Percentiles rank a stretch among this genome's conserved stretches.
Evolutionary conservation across 768 basidiomycete species (phyloP).

Genomic region (Lactarius tabidus): DNA sequence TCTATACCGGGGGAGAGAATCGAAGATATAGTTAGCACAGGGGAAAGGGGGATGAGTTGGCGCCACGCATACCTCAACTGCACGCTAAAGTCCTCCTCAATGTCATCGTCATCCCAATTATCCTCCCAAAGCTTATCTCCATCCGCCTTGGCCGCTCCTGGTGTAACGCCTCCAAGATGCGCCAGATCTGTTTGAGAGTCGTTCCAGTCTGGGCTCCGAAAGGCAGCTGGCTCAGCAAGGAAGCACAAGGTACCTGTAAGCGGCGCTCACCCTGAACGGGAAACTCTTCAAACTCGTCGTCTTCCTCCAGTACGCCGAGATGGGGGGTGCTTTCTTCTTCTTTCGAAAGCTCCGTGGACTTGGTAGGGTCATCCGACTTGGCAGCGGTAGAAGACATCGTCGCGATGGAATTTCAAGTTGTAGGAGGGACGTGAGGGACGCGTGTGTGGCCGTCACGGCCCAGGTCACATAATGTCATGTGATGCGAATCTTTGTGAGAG

Average conservation of each 20-base stretch:
- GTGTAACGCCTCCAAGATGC: constrained; percentile 67
- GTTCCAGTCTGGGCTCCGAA: constrained; percentile 64
- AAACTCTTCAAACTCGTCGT: constrained; percentile 97
- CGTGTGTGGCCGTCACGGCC: not conserved
- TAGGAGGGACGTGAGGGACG: not conserved
- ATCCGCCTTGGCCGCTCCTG: constrained; percentile 71
- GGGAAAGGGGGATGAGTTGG: not conserved
- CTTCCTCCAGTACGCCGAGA: constrained; percentile 90
- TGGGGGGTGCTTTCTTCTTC: constrained; percentile 38
- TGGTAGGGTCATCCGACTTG: constrained; percentile 28
- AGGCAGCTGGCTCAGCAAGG: not conserved
- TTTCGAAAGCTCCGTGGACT: constrained; percentile 28
- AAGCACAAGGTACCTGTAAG: not conserved
- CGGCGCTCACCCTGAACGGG: constrained; percentile 63
- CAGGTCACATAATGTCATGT: too few relatives aligned
- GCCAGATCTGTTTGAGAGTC: constrained; percentile 80
- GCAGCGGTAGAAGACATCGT: constrained; percentile 30
- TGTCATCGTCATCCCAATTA: constrained; percentile 99
- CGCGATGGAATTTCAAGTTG: not conserved
- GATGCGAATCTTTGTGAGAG: too few relatives aligned
- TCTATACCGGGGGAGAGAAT: constrained; percentile 35
- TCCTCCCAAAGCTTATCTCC: constrained; percentile 98
- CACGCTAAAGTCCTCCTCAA: constrained; percentile 95
- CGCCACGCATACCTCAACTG: constrained; percentile 76
- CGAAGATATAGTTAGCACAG: not conserved